Conservation (phyloP, 2,329 filamentous ascomycete species). For the Aspergillus thermomutatus region DNA sequence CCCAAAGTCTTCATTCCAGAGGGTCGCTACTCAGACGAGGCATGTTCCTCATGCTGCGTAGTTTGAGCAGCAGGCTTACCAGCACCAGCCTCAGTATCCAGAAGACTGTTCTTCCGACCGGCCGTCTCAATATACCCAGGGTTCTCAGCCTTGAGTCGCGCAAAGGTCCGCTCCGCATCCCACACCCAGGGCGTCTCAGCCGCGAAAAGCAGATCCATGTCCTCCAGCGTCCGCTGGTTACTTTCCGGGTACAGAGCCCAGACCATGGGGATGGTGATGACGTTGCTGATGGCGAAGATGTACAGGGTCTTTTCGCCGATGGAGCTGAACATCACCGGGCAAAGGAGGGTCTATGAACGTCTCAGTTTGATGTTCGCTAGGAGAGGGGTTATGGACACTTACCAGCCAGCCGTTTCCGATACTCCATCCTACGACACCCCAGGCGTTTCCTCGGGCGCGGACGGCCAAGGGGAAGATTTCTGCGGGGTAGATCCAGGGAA, state of each 20-base stretch:
- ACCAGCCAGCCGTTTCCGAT: conserved; percentile 69
- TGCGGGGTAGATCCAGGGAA: conserved; percentile 64
- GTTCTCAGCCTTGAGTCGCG: conserved; percentile 58
- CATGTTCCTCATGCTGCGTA: background rate
- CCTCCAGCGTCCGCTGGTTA: conserved; percentile 69
- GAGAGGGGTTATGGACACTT: conserved; percentile 21
- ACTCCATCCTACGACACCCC: conserved; percentile 72
- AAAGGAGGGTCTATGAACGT: conserved; percentile 43
- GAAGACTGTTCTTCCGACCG: conserved; percentile 29
- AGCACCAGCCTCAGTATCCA: conserved; percentile 30
- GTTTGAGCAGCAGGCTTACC: conserved; percentile 15
- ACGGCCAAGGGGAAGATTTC: conserved; percentile 72
- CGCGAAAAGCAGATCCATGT: conserved; percentile 71
- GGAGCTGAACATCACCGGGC: conserved; percentile 59
- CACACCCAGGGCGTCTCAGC: conserved; percentile 65
- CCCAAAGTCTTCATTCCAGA: background rate
- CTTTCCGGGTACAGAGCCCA: conserved; percentile 74
- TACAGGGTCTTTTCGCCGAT: conserved; percentile 70
- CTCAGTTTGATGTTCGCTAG: conserved; percentile 17
- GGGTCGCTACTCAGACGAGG: background rate
- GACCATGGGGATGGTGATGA: conserved; percentile 64
- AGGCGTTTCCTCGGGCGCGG: conserved; percentile 71
- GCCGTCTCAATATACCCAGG: conserved; percentile 47
- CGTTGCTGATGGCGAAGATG: conserved; percentile 67
- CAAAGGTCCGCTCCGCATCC: conserved; percentile 66